Conservation (phyloP, 805 yeast species). For the Groenewaldozyma salmanticensis region DNA sequence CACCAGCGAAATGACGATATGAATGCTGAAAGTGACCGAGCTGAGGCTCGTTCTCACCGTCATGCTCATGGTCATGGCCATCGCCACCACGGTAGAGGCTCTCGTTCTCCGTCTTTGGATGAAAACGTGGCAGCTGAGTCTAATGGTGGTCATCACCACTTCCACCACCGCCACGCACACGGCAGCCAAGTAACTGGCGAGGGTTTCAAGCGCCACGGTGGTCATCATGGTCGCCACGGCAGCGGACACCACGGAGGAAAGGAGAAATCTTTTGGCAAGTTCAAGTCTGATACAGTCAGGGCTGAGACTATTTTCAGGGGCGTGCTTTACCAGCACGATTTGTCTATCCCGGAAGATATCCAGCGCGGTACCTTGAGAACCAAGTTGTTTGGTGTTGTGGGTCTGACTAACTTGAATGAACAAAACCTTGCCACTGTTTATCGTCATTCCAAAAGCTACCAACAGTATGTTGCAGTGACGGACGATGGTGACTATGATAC, state of each 20-base stretch:
- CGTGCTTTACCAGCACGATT: neutral
- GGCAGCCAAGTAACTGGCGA: neutral
- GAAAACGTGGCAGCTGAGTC: neutral
- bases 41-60: neutral
- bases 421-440: slow-evolving; percentile 3
- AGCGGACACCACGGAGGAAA: neutral
- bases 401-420: neutral
- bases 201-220: neutral
- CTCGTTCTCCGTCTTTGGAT: neutral
- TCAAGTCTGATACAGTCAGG: neutral
- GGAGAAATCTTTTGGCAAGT: neutral
- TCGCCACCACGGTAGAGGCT: neutral
- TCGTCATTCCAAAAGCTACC: slow-evolving; percentile 12
- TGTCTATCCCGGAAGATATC: neutral
- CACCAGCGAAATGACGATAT: neutral
- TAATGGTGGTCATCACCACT: neutral
- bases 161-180: neutral
- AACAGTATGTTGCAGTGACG: slow-evolving; percentile 9
- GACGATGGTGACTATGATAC: slow-evolving; percentile 8
- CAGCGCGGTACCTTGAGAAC: neutral
- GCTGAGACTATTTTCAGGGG: neutral
- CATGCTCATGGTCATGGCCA: neutral
- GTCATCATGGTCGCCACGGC: neutral
- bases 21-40: neutral
- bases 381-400: neutral